These are phyloP conservation scores for Pseudofabraea citricarpa DNA, from an alignment of 2,329 filamentous ascomycete genomes.

Conservation along the genomic window DNA sequence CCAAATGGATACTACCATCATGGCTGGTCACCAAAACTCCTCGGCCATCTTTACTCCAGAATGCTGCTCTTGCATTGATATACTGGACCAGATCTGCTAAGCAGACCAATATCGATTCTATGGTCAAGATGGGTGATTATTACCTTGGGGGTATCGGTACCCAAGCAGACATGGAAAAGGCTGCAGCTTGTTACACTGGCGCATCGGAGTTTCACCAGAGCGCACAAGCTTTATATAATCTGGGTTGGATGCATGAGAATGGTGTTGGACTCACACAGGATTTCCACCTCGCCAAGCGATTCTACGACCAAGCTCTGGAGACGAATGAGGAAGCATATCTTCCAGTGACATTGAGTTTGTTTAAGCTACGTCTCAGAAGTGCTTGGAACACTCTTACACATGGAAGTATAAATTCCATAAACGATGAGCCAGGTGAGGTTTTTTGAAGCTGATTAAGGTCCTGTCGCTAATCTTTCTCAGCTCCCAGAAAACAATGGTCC, in stretches of 20 bases:
- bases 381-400: conserved; percentile 93
- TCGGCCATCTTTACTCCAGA: conserved; percentile 42
- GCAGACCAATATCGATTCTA: conserved; percentile 86
- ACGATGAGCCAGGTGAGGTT: conserved; percentile 76
- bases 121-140: conserved; percentile 98
- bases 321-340: conserved; percentile 92
- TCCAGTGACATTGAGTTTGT: conserved; percentile 80
- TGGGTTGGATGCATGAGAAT: conserved; percentile 99
- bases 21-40: conserved; percentile 29
- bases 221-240: conserved; percentile 92
- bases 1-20: conserved; percentile 40
- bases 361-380: conserved; percentile 79
- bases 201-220: conserved; percentile 89
- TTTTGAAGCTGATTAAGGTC: neutral
- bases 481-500: conserved; percentile 67
- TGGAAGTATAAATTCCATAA: conserved; percentile 87
- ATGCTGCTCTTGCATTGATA: conserved; percentile 58
- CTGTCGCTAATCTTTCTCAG: conserved; percentile 39
- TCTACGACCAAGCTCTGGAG: conserved; percentile 88
- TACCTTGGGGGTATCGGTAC: conserved; percentile 81
- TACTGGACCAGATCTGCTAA: conserved; percentile 95
- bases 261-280: conserved; percentile 89
- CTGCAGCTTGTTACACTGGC: conserved; percentile 86
- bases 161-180: conserved; percentile 70
- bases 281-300: conserved; percentile 93